Base-by-base conservation (phyloP, 2,329 filamentous ascomycete species). In the Pseudopyrenochaeta lycopersici region DNA sequence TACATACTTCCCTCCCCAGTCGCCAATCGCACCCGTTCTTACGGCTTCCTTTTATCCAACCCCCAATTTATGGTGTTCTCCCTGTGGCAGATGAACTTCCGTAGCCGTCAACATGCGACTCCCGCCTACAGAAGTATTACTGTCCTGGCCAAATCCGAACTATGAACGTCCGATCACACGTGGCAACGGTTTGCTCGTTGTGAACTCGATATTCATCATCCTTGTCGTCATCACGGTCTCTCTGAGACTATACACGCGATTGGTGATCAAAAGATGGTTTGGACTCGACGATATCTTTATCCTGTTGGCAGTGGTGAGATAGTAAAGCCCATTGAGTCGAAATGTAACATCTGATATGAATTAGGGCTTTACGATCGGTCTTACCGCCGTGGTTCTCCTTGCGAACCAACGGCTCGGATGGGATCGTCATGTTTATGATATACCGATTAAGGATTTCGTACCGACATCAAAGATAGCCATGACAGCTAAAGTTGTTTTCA, bases 211-310 rank as follows among this genome's bases (percentile, higher is more conserved):
- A 20, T 74, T 79, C 54, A 72, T 78, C 32, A 44, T 63, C 5
- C 54, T 81, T 14, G 73, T 76, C 15, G 52, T 72, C 5, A 43
- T 76, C 7, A 66, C 72, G 2, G 76, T 80, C 0, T 52, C 52
- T 6, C 60, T 77, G 12, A 67, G 79, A 10, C 52, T 79, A 27
- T 80, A 78, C 53, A 76, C 75, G 10, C 71, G 79, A 3, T 47
- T 77, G 7, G 60, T 66, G 3, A 67, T 80, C 23, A 80, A 79
- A 54, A 67, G 73, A 36, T 77, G 76, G 73, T 76, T 79, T 42
- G 78, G 78, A 2, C 61, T 71, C 23, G 79, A 81, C 50, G 79
- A 81, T 55, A 46, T 69, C 11, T 73, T 77, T 50, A 80, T 80
- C 33, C 48, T 72, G 0, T 54, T 79, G 17, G 76, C 78, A 14